These are phyloP conservation scores for Amaranthus tricolor DNA, from an alignment of 179 eudicot species.

Conservation along the genomic window DNA sequence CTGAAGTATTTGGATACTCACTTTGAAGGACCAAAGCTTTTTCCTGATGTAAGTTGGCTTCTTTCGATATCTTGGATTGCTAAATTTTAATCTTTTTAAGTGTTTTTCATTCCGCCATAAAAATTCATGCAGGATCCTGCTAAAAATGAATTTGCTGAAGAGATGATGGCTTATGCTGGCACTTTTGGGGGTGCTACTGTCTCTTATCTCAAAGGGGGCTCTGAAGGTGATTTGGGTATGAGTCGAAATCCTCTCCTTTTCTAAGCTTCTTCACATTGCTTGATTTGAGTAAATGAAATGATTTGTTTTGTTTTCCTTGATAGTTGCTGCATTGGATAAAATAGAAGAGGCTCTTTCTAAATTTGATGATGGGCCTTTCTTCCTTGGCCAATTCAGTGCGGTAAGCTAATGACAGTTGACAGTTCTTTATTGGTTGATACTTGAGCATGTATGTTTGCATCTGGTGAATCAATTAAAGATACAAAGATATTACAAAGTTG, in stretches of 20 bases:
- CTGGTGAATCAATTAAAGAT: not conserved
- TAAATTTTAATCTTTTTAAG: not conserved
- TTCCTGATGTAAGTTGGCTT: conserved; percentile 49
- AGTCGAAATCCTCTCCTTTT: not conserved
- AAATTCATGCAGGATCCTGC: conserved; percentile 44
- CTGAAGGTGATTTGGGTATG: conserved; percentile 7
- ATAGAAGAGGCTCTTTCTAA: conserved; percentile 64
- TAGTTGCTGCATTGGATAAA: conserved; percentile 65
- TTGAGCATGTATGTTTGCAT: not conserved
- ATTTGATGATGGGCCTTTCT: conserved; percentile 65
- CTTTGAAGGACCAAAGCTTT: conserved; percentile 72
- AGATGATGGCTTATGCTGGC: conserved; percentile 42
- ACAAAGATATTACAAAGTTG: not conserved
- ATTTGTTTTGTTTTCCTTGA: conserved; percentile 11
- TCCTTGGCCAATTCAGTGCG: conserved; percentile 64
- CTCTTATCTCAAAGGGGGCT: conserved; percentile 47
- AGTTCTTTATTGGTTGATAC: not conserved
- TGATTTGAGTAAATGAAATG: not conserved
- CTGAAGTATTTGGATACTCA: conserved; percentile 58
- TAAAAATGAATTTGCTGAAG: conserved; percentile 56
- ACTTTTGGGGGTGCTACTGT: conserved; percentile 51
- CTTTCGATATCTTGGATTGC: not conserved
- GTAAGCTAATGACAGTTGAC: conserved; percentile 28
- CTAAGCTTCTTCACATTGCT: not conserved
- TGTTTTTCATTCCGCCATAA: too few species aligned